Percentiles rank a stretch among this genome's conserved stretches.
phyloP scores from a whole-genome alignment of 2,329 filamentous ascomycete species.

The Arachnomyces sp. region DNA sequence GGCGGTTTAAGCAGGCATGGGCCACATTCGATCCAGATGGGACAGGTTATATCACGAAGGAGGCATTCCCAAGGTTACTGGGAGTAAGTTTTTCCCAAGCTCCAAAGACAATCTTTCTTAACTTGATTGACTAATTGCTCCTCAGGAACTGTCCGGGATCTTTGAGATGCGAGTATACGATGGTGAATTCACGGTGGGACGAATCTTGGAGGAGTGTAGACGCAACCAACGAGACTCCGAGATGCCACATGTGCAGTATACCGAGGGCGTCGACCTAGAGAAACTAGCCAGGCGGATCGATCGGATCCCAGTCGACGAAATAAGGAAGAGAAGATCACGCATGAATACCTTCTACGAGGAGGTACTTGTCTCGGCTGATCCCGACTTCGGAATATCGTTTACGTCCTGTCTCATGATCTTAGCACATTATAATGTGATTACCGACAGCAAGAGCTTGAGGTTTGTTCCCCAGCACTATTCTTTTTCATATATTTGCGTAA shows the following conservation, averaged over 20 bases:
- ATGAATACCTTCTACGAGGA: slow-evolving; percentile 98
- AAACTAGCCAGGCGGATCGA: slow-evolving; percentile 67
- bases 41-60: slow-evolving; percentile 82
- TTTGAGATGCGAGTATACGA: slow-evolving; percentile 98
- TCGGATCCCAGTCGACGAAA: slow-evolving; percentile 65
- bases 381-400: slow-evolving; percentile 82
- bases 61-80: slow-evolving; percentile 78
- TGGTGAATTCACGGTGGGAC: slow-evolving; percentile 76
- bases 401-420: slow-evolving; percentile 89
- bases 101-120: slow-evolving; percentile 8
- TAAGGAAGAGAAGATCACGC: slow-evolving; percentile 65
- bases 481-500: slow-evolving; percentile 20
- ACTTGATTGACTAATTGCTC: slow-evolving; percentile 1
- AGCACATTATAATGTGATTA: slow-evolving; percentile 98
- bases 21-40: slow-evolving; percentile 88
- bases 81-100: slow-evolving; percentile 53
- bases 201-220: slow-evolving; percentile 77
- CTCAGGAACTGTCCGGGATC: slow-evolving; percentile 74
- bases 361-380: slow-evolving; percentile 86
- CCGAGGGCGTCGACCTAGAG: slow-evolving; percentile 60
- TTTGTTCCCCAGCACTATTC: slow-evolving; percentile 36
- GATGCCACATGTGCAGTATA: slow-evolving; percentile 30
- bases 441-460: slow-evolving; percentile 89
- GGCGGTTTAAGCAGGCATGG: slow-evolving; percentile 97
- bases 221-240: slow-evolving; percentile 46